Conservation (phyloP, 768 basidiomycete species). For the Podaxis mareebaensis region DNA sequence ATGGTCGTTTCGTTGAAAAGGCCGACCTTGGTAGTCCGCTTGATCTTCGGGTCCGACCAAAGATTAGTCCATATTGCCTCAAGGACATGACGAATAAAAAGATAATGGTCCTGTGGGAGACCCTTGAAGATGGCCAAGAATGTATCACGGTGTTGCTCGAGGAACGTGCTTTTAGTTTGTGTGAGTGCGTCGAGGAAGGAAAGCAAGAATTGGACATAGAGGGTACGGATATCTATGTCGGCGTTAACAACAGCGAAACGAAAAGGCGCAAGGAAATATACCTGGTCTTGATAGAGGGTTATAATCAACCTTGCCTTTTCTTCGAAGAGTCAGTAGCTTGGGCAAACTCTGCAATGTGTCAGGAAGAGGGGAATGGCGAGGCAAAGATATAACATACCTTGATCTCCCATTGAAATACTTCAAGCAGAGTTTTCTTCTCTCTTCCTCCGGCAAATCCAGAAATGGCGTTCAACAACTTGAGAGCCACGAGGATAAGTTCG, state of each 20-base stretch:
- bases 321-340: conserved; percentile 70
- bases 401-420: conserved; percentile 76
- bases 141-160: conserved; percentile 68
- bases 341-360: conserved; percentile 50
- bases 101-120: conserved; percentile 63
- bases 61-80: conserved; percentile 77
- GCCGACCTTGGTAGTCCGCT: conserved; percentile 67
- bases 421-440: conserved; percentile 62
- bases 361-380: conserved; percentile 10
- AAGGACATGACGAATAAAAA: conserved; percentile 60
- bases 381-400: conserved; percentile 47
- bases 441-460: conserved; percentile 65
- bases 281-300: conserved; percentile 58
- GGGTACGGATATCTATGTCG: conserved; percentile 73
- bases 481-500: conserved; percentile 63
- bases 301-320: conserved; percentile 50
- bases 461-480: conserved; percentile 65
- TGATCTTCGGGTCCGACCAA: conserved; percentile 74
- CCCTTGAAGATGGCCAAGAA: conserved; percentile 77
- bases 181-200: conserved; percentile 62
- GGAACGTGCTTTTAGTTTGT: conserved; percentile 60
- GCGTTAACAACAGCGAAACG: background rate
- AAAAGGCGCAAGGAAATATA: conserved; percentile 25
- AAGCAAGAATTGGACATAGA: conserved; percentile 71
- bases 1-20: conserved; percentile 71